Base-by-base conservation (phyloP, 768 basidiomycete genomes). In the Phallus indusiatus region DNA sequence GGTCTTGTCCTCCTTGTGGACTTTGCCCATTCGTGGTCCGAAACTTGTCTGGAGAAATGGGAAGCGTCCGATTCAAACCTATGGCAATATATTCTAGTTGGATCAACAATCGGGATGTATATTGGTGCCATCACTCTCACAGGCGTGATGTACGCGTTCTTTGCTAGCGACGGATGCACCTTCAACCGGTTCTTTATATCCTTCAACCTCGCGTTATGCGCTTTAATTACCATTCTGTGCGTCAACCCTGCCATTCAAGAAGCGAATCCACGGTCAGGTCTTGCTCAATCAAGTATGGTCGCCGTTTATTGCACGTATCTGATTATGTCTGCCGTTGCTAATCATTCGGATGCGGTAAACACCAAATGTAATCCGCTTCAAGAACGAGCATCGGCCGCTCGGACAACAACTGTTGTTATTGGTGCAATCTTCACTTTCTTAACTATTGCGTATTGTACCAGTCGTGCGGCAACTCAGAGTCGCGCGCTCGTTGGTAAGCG, bases 11-110 rank as follows among this genome's bases (percentile, higher is more conserved):
- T 99, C 48, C 85, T 99, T 59, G 88, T 99, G 71, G 96, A 99
- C 75, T 98, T 98, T 67, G 96, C 96, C 1, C 96, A 99, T 69
- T 88, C 91, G 5, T 98, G 94, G 94, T 92, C 93, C 16, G 96
- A 99, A 73, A 94, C 85, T 6, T 98, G 95, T 70, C 80, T 97
- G 55, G 87, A 95, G 64, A 92, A 93, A 56, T 97, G 93, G 94
- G 95, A 97, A 70, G 82, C 83, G 60, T 83, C 82, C 1, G 80
- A 82, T 49, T 94, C 93, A 10, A 88, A 86, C 64, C 72, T 94
- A 54, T 99, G 96, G 96, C 93, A 96, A 70, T 97, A 88, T 83
- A 83, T 95, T 59, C 85, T 98, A 55, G 85, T 99, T 56, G 86
- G 90, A 5, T 95, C 94, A 8, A 97, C 96, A 0, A 85, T 85